Evolutionary conservation across 345 rosid genomes (phyloP), one percentile per base, ranked within the genome.

Genomic region (Dimocarpus longan): DNA sequence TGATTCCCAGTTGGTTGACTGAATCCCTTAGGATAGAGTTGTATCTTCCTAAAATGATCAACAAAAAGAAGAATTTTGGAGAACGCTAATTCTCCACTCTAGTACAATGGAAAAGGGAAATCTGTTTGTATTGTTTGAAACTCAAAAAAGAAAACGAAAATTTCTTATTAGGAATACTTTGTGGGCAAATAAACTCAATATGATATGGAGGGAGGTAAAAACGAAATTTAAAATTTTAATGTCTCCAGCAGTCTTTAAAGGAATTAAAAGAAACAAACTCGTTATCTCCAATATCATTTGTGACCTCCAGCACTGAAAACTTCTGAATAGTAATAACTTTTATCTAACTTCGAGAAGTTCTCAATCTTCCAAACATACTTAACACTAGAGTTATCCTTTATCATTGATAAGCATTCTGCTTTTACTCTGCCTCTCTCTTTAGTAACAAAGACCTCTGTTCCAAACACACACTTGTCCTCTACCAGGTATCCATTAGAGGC

Each of bases 351-450:
- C 0, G 87, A 80, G 57, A 86, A 87, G 80, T 74, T 81, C 10
- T 80, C 79, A 22, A 89, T 74, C 79, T 68, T 81, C 92, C 92
- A 89, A n/a, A 62, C 37, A 71, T 76, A 59, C 46, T 76, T 84
- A 52, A 57, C 42, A 15, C 52, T 11, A 18, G n/a, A 2, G 42
- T 68, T 5, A 19, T 81, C 81, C 39, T 82, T 79, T 3, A 74
- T 3, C 85, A 84, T 71, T 11, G 66, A 73, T 50, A 89, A 71
- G 60, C 77, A 70, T 76, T 89, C 89, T 73, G 81, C 86, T 65
- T 64, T 82, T n/a, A 90, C n/a, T n/a, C n/a, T n/a, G n/a, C n/a
- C n/a, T n/a, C n/a, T n/a, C n/a, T n/a, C n/a, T n/a, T n/a, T n/a
- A n/a, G n/a, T n/a, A n/a, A n/a, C n/a, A n/a, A n/a, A n/a, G n/a